These are phyloP conservation scores for Hypoxylon crocopeplum DNA, from an alignment of 495 filamentous ascomycete species.

Conservation along the genomic window DNA sequence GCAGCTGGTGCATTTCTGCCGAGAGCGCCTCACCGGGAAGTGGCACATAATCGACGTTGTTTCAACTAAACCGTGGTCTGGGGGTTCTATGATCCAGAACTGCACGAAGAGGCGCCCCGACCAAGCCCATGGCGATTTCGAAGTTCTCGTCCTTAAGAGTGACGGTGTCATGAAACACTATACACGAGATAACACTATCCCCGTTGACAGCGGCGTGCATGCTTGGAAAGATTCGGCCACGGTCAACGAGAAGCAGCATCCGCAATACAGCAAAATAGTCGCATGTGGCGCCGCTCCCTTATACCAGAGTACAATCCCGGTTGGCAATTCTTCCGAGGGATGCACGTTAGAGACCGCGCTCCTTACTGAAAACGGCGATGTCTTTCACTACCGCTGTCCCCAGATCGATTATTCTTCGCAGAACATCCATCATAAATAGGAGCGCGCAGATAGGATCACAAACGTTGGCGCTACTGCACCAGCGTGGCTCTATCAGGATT, in stretches of 20 bases:
- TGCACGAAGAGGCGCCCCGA: background rate
- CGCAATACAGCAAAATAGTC: background rate
- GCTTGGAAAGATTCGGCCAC: conserved; percentile 16
- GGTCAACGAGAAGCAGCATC: conserved; percentile 1
- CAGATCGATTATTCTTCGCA: background rate
- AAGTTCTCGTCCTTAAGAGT: conserved; percentile 30
- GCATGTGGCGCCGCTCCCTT: conserved; percentile 14
- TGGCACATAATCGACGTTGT: conserved; percentile 8
- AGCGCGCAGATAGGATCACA: background rate
- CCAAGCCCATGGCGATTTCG: conserved; percentile 29
- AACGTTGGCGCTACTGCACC: conserved; percentile 12
- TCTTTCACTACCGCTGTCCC: conserved; percentile 26
- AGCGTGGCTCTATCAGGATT: conserved; percentile 17
- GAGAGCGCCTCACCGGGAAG: conserved; percentile 17
- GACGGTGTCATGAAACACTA: conserved; percentile 24
- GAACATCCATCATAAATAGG: conserved; percentile 4
- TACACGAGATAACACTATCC: conserved; percentile 20
- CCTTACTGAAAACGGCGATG: background rate
- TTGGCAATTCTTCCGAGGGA: background rate
- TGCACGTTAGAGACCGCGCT: conserved; percentile 18
- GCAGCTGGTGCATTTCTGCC: conserved; percentile 21
- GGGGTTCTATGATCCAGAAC: conserved; percentile 34
- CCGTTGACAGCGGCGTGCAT: background rate
- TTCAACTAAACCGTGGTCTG: conserved; percentile 6
- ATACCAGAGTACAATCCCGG: conserved; percentile 15